phyloP scores from a whole-genome alignment of 306 rosid species.

The Fragaria ananassa region DNA sequence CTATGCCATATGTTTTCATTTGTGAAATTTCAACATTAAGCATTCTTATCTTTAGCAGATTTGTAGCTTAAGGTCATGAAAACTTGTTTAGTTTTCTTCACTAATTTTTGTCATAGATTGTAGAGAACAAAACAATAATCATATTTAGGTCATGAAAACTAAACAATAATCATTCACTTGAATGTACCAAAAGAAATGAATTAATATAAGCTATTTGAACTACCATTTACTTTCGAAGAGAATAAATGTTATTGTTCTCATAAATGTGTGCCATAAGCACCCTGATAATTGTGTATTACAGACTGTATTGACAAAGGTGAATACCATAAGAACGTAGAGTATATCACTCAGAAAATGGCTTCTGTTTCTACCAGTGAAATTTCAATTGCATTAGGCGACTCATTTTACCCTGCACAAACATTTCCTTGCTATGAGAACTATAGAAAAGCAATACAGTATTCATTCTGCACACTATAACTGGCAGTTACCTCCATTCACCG shows the following conservation, averaged over 20 bases:
- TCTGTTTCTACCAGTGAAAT: neutral
- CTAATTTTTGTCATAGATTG: too few relatives aligned
- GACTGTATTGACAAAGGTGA: neutral
- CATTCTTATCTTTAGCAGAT: neutral
- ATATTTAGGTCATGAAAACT: too few relatives aligned
- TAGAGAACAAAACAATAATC: too few relatives aligned
- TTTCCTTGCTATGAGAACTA: constrained; percentile 23
- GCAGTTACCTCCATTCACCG: constrained; percentile 40
- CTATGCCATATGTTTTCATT: constrained; percentile 5
- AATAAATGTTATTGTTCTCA: neutral
- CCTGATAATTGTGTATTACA: neutral
- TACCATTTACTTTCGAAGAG: neutral
- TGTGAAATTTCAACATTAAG: neutral
- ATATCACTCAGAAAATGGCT: neutral
- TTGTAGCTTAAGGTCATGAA: neutral
- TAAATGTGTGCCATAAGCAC: neutral
- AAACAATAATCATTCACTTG: too few relatives aligned
- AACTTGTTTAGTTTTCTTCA: too few relatives aligned
- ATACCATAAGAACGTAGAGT: neutral
- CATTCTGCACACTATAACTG: constrained; percentile 31
- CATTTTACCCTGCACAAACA: constrained; percentile 45
- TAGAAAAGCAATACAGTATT: constrained; percentile 23
- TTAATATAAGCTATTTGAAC: too few relatives aligned
- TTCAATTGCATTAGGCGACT: neutral
- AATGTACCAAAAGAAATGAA: too few relatives aligned